Base-by-base conservation (phyloP, 164 flowering plant species). In the Aristolochia fimbriata region DNA sequence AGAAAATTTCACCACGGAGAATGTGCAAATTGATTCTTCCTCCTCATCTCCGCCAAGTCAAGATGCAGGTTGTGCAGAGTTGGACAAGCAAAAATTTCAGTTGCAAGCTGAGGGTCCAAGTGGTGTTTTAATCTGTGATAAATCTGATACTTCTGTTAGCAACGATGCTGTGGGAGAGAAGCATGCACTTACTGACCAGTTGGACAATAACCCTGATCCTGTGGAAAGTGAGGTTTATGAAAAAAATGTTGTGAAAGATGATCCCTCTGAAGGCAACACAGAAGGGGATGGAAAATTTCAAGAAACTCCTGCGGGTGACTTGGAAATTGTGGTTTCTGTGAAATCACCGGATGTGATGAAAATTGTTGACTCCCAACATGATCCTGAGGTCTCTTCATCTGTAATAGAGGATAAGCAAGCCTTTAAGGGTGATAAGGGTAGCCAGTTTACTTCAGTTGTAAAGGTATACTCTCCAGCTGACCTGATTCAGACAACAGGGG, bases 391-490 rank as follows among this genome's bases (percentile, higher is more conserved):
- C 23, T 22, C 30, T 52, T 52, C 56, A 52, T 52, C 56, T 60
- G 67, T 51, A 55, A 70, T 22, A 45, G 68, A 64, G 33, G 77
- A 72, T 10, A 54, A 47, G 47, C 55, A 62, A 52, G 16, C 23
- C 51, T 47, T 47, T 43, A 25, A 63, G 41, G 64, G 47, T 31
- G 33, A 52, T 48, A 59, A 19, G 17, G 67, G 51, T 63, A 65
- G 49, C 10, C 33, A 47, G 54, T 65, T 71, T 45, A 56, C 49
- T 53, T 58, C 59, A 23, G 22, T 49, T 47, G 69, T 43, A 49
- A 62, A 65, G 6, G 61, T 59, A 13, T 49, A 24, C 27, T 64
- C 69, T 50, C 65, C 77, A 59, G 60, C 71, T 67, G 65, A 71
- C 66, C 7, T 55, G 33, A 19, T 10, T 62, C 58, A 57, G 24